Conservation (phyloP, 257 asterid species). For the Parsonsia alboflavescens region DNA sequence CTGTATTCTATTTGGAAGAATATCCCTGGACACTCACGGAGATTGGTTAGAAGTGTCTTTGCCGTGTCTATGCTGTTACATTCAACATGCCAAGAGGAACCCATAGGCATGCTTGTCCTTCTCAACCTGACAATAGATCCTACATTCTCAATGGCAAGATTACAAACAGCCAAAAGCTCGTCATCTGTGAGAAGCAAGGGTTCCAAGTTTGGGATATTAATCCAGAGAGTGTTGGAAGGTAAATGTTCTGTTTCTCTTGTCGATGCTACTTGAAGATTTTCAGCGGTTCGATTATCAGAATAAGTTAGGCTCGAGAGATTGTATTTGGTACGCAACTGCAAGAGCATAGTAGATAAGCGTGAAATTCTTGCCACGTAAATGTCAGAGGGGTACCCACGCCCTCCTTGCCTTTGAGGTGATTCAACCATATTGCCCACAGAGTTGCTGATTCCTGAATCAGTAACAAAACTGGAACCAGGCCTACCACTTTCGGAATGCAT, state of each 20-base stretch:
- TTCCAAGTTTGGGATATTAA: constrained; percentile 39
- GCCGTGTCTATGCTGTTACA: constrained; percentile 57
- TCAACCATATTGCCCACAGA: constrained; percentile 42
- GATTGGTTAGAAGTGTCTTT: constrained; percentile 38
- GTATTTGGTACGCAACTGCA: constrained; percentile 44
- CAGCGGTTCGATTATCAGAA: constrained; percentile 33
- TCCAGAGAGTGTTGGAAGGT: constrained; percentile 37
- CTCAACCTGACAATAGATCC: constrained; percentile 52
- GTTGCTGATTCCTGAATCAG: constrained; percentile 37
- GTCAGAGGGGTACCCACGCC: constrained; percentile 50
- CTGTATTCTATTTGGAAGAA: constrained; percentile 66
- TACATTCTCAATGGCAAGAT: constrained; percentile 44
- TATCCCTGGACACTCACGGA: constrained; percentile 49
- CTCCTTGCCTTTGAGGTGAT: constrained; percentile 43
- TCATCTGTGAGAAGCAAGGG: constrained; percentile 45
- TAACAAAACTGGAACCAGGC: constrained; percentile 35
- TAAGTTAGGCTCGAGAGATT: constrained; percentile 33
- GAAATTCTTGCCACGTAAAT: constrained; percentile 39
- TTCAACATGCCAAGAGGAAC: constrained; percentile 56
- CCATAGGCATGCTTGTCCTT: constrained; percentile 37
- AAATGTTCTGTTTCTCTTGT: constrained; percentile 38
- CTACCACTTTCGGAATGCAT: constrained; percentile 42
- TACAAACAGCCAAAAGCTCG: constrained; percentile 51
- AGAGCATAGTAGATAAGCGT: constrained; percentile 44
- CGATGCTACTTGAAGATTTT: constrained; percentile 20